Evolutionary conservation across 2,329 filamentous ascomycete species (phyloP).

Genomic region (Thyridium curvatum): DNA sequence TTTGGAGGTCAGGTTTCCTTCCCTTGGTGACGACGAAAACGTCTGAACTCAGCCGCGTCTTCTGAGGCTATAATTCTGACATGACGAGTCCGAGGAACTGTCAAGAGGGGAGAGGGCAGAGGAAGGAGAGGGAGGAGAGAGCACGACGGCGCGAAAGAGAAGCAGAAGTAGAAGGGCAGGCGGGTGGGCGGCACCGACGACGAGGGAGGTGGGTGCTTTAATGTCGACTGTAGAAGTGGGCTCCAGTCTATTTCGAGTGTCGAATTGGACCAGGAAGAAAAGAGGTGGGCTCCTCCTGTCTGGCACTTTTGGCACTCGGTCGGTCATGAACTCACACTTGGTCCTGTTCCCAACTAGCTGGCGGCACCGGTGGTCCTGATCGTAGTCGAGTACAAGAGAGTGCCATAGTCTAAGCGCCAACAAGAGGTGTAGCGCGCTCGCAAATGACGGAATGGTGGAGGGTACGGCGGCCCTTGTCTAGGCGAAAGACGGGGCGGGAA

Average conservation of each 20-base stretch:
- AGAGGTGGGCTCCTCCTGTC: too few species aligned
- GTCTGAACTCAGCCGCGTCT: too few species aligned
- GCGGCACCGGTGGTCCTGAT: background rate
- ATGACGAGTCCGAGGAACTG: background rate
- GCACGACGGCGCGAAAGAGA: background rate
- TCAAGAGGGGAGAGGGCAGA: background rate
- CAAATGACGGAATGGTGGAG: slow-evolving; percentile 2
- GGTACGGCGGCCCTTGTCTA: slow-evolving; percentile 2
- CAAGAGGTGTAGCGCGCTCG: slow-evolving; percentile 4
- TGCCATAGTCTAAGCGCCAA: background rate
- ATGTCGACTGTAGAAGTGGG: slow-evolving; percentile 1
- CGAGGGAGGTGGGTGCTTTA: slow-evolving; percentile 1
- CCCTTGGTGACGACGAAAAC: too few species aligned
- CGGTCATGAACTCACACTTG: too few species aligned
- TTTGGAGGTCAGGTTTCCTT: too few species aligned
- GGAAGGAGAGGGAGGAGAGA: background rate
- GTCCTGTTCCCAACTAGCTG: too few species aligned
- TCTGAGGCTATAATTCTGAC: too few species aligned
- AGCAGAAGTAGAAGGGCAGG: background rate
- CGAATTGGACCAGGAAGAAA: too few species aligned
- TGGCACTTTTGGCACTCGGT: too few species aligned
- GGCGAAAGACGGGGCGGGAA: slow-evolving; percentile 16
- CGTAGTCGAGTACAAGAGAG: background rate
- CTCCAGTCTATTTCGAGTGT: background rate
- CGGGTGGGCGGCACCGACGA: background rate